A percentile compares a stretch with the other conserved stretches of the same genome.
Evolutionary conservation across 345 rosid species (phyloP).

Genomic region (Brassica rapa): DNA sequence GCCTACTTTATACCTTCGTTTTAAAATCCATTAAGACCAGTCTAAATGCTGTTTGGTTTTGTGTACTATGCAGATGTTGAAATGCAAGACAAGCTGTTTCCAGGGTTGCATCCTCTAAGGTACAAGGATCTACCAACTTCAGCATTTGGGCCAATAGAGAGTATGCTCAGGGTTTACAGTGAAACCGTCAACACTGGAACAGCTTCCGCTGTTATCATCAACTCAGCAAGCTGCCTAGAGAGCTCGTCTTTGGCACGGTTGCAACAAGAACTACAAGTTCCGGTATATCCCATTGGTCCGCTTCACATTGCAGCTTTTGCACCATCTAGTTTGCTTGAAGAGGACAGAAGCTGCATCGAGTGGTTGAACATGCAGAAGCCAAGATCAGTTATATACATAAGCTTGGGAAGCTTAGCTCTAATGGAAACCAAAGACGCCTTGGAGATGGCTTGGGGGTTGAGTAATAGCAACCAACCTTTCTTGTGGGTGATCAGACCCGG

Average conservation of each 20-base stretch:
- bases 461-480: conserved; percentile 48
- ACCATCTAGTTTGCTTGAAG: conserved; percentile 44
- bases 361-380: conserved; percentile 53
- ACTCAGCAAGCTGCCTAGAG: conserved; percentile 37
- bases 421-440: conserved; percentile 31
- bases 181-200: conserved; percentile 27
- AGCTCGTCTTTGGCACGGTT: conserved; percentile 32
- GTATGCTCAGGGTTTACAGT: conserved; percentile 25
- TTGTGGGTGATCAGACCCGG: conserved; percentile 54
- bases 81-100: conserved; percentile 25
- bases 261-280: conserved; percentile 32
- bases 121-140: conserved; percentile 43
- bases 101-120: conserved; percentile 40
- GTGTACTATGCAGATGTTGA: conserved; percentile 14
- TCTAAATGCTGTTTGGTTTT: background rate
- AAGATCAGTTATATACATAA: conserved; percentile 57
- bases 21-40: background rate
- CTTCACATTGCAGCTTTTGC: conserved; percentile 37
- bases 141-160: conserved; percentile 34
- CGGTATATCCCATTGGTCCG: conserved; percentile 42
- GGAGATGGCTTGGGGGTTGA: conserved; percentile 48
- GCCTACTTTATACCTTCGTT: background rate
- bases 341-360: conserved; percentile 48
- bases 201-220: conserved; percentile 41
- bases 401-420: conserved; percentile 62